Evolutionary conservation across 2,329 filamentous ascomycete species (phyloP), one percentile per base, ranked within the genome.

Genomic region (Trichoderma asperellum): DNA sequence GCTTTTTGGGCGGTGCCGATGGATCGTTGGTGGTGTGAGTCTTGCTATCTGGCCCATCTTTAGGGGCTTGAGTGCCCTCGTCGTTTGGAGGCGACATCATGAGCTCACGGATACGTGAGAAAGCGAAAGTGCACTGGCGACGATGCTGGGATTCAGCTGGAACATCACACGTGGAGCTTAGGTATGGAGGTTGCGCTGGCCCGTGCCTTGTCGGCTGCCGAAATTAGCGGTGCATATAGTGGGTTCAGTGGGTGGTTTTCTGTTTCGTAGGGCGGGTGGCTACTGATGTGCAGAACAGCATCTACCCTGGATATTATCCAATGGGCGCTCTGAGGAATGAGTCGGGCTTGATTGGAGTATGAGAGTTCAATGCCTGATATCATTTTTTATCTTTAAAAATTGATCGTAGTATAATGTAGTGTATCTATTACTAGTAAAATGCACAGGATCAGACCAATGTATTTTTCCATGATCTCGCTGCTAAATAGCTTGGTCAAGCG

Each of bases 101-200:
- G 49, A 18, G 55, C 43, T 60, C 64, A 32, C 29, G 29, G 43
- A 47, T 40, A 7, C 5, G 40, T 40, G 32, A 40, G 18, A n/a
- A 40, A 4, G 0, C 4, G 40, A 29, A 21, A 5, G 32, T 55
- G n/a, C n/a, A n/a, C n/a, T n/a, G 56, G 14, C 4, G 53, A 4
- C 53, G 56, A 27, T 18, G 8, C 35, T 12, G 12, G 1, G 52
- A 56, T 11, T 34, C 24, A 55, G 3, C 11, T 59, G 37, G 40
- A 67, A 37, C 40, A 49, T 67, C 53, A 68, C 34, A 68, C 64
- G 32, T 59, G 64, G 56, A 55, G 12, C 37, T 52, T 52, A 24
- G 24, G 24, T 24, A 24, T 43, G 27, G 12, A 34, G 24, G 56
- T 14, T 43, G 16, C 24, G 29, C 40, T 59, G 55, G 40, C 63